Percentiles rank a stretch among this genome's conserved stretches.
Evolutionary conservation across 768 basidiomycete species (phyloP).

Genomic region (Sporobolomyces roseus): DNA sequence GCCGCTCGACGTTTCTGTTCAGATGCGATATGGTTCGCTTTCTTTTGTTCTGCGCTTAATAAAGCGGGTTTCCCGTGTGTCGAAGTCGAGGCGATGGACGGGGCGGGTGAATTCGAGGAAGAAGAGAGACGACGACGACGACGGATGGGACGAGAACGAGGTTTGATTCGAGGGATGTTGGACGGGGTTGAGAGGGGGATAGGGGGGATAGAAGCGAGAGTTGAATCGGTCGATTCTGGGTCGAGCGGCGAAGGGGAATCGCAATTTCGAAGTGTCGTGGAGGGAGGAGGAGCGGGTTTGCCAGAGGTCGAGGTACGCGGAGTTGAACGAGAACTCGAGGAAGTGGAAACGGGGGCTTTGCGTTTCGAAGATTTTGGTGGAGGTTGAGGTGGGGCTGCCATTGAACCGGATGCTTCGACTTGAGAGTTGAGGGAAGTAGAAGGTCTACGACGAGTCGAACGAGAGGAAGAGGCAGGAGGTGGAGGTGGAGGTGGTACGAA

Average conservation of each 20-base stretch:
- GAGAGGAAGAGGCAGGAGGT: background rate
- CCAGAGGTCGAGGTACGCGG: too few species aligned
- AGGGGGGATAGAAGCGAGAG: background rate
- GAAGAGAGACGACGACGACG: background rate
- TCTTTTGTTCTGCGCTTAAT: conserved; percentile 40
- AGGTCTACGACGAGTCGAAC: background rate
- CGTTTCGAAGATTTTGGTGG: background rate
- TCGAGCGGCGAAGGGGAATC: background rate
- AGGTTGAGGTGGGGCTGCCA: background rate
- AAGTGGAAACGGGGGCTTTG: background rate
- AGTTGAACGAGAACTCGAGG: too few species aligned
- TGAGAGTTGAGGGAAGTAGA: background rate
- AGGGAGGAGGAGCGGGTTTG: background rate
- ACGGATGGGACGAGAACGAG: background rate
- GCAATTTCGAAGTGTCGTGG: background rate
- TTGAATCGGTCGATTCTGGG: background rate
- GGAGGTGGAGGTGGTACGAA: background rate
- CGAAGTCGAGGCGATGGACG: background rate
- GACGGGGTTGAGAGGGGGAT: background rate
- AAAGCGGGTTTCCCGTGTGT: conserved; percentile 8
- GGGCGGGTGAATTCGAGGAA: background rate
- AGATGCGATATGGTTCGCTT: conserved; percentile 65
- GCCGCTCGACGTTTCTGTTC: conserved; percentile 92
- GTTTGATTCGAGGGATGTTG: conserved; percentile 15
- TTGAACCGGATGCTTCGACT: background rate